Evolutionary conservation across 176 grass and related monocot genomes (phyloP), one percentile per base, ranked within the genome.

Genomic region (Ensete ventricosum): DNA sequence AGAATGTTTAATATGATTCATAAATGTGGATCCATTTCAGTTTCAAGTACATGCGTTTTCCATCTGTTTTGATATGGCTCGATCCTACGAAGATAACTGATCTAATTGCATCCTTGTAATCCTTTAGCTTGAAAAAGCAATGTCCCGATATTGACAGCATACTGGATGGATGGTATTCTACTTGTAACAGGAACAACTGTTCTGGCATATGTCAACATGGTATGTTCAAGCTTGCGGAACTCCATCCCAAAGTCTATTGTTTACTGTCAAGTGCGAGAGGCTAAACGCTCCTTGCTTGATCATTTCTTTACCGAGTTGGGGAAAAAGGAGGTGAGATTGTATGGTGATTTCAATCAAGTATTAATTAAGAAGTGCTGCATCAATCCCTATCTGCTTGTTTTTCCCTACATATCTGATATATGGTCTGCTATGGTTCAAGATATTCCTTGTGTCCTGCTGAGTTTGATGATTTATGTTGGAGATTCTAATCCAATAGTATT

Each of bases 211-310:
- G 72, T 74, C 19, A 74, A 74, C 25, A 74, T 74, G 72, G 72
- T 74, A 9, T 57, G 52, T 55, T 10, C 72, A 57, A 74, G 48
- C 53, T 74, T 74, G 72, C 72, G 72, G 14, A 74, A 74, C 14
- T 74, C 72, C 13, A 74, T 74, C 57, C 72, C 72, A 17, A 74
- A 74, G 23, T 74, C 72, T 9, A 55, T 74, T 29, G 72, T 74
- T 55, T 74, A 74, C 20, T 74, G 72, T 21, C 72, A 74, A 57
- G 72, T 74, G 10, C 72, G 72, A 9, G 72, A 74, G 23, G 72
- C 72, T 17, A 74, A 74, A 29, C 72, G 72, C 13, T 29, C 72
- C 53, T 55, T 74, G 14, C 72, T 74, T 17, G 72, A 74, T 74
- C 72, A 74, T 34, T 74, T 74, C 52, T 74, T 57, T 29, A 74